Evolutionary conservation across 257 asterid genomes (phyloP).

Genomic region (Solanum pennellii): DNA sequence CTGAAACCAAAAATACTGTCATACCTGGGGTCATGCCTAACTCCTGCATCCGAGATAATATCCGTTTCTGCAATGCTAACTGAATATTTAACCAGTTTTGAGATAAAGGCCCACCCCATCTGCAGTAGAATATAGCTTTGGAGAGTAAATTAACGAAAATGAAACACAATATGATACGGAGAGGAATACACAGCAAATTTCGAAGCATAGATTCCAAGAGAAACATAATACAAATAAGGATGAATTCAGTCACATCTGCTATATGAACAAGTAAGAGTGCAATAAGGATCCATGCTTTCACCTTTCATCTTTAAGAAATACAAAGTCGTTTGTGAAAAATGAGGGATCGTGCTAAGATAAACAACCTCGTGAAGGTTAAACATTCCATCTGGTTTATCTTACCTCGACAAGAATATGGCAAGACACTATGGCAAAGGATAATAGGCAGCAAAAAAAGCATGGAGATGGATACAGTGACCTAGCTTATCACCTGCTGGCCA

Average conservation of each 20-base stretch:
- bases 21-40: constrained; percentile 99
- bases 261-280: neutral
- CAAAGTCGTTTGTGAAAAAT: neutral
- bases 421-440: neutral
- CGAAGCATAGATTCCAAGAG: neutral
- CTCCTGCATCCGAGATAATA: constrained; percentile 76
- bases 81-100: constrained; percentile 82
- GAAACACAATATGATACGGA: neutral
- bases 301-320: neutral
- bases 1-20: neutral
- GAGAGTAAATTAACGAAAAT: neutral
- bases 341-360: neutral
- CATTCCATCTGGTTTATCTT: neutral
- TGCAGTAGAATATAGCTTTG: constrained; percentile 17
- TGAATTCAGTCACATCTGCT: neutral
- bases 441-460: neutral
- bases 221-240: neutral
- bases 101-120: constrained; percentile 98
- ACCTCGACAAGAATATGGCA: neutral
- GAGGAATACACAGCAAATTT: neutral
- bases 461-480: neutral
- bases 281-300: neutral
- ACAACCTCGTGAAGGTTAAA: neutral
- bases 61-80: constrained; percentile 67
- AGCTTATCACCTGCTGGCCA: neutral